Evolutionary conservation across 768 basidiomycete species (phyloP), one percentile per base, ranked within the genome.

Genomic region (Cystobasidium ongulense): DNA sequence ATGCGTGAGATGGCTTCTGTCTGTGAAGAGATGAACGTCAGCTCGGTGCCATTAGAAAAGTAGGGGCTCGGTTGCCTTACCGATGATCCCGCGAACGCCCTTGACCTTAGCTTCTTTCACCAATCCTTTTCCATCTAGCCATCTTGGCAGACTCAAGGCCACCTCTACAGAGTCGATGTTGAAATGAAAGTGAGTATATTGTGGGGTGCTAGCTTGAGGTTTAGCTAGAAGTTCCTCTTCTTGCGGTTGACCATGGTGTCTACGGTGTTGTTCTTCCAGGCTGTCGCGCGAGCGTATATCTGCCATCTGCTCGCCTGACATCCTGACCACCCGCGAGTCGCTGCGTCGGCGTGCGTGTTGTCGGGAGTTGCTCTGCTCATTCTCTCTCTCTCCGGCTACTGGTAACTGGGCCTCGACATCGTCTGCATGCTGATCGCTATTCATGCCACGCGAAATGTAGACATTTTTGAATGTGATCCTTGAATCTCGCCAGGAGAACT

Each of bases 391-490:
- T n/a, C n/a, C n/a, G n/a, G n/a, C n/a, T n/a, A n/a, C n/a, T n/a
- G n/a, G n/a, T n/a, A n/a, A n/a, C n/a, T 39, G 39, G 39, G 7
- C 39, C 39, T 39, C 39, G 39, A 39, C 39, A 31, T 35, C 63
- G 15, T 75, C 63, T 23, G 35, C 68, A 53, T 23, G 31, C 33
- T 46, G 21, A 29, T 64, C 50, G 18, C 31, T 25, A 13, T 41
- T 63, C 75, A 91, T 89, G 4, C 92, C 85, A 11, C 92, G 88
- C 27, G 92, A 94, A 57, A 99, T 84, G 78, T 90, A 98, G 53
- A 98, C 94, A 77, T 97, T 96, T 80, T 92, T 92, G 85, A 99
- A 95, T 0, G 93, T 93, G 67, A 99, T 89, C 17, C 89, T 88
- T 11, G 92, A 94, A 78, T 94, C 91, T 75, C 92, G 90, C 17